Evolutionary conservation across 345 rosid species (phyloP), one percentile per base, ranked within the genome.

Genomic region (Syzygium oleosum): DNA sequence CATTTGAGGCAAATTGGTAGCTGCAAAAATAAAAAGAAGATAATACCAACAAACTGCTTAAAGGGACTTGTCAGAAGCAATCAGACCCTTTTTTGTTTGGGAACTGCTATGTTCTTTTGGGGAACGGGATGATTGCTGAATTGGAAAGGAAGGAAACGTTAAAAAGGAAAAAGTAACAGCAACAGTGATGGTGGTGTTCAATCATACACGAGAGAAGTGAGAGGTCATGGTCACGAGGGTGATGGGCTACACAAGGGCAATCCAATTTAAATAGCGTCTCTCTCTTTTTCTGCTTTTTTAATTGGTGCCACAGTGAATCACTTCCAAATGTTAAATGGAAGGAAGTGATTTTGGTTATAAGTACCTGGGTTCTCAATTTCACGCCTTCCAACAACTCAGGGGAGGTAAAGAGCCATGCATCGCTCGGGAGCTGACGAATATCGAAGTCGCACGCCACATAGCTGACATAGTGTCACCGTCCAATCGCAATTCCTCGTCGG

Each of bases 161-260:
- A 27, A 53, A n/a, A 51, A 14, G 56, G 46, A 31, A 65, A 61
- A 52, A 16, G 53, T 25, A 46, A 52, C 77, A 87, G 78, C 52
- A 34, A 84, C 31, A 43, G 19, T 41, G 53, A 86, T 41, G 51
- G 53, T 52, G 87, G 46, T 84, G 61, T 27, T 65, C 83, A n/a
- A 61, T 54, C 78, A 59, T 56, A 87, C 17, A 27, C 46, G 51
- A 84, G 85, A 80, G 79, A 59, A 87, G 84, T 87, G 84, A 51
- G 89, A 84, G 53, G 89, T 84, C 89, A 84, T 52, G 68, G 46
- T 84, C 89, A 84, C 52, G 88, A 87, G 51, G 79, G 65, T 56
- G 77, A 56, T 87, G 17, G 27, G 78, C 84, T 16, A 29, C 63
- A n/a, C 49, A 49, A 31, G 21, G 29, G 61, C 19, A 87, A 23